Evolutionary conservation across 805 yeast species (phyloP), one percentile per base, ranked within the genome.

Genomic region (Candida methanosorbosa): DNA sequence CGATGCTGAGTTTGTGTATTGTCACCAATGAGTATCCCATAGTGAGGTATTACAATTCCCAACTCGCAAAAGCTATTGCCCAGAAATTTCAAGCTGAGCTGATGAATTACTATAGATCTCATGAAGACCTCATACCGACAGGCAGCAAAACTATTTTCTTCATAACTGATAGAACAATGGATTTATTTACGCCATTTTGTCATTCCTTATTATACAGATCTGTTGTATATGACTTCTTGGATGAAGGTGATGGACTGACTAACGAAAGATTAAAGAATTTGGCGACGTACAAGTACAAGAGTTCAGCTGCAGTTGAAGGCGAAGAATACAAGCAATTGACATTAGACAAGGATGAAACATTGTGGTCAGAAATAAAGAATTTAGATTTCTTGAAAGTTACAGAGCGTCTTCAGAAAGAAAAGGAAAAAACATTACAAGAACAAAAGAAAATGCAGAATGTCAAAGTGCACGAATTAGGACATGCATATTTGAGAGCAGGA

Each of bases 161-260:
- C 23, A 74, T 92, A 15, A 65, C 83, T 2, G 98, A 92, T 56
- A 68, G 99, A 41, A 70, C 94, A 2, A 53, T 87, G 52, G 98
- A 94, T 54, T 63, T 81, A 32, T 73, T 74, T 47, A 82, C 92
- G 6, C 95, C 97, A 0, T 54, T 92, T 31, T 58, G 88, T 36
- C 97, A 92, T 56, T 95, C 86, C 53, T 85, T 88, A 57, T 74
- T 81, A 18, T 92, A 88, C 57, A 94, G 90, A 58, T 88, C 97
- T 4, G 78, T 88, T 83, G 81, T 88, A 15, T 80, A 81, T 61
- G 98, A 90, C 55, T 58, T 81, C 19, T 18, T 29, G 5, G 25
- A 18, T 4, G 25, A 29, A 15, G 24, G 19, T 4, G 19, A 29
- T 15, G 32, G 32, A 13, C 68, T 70, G 2, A 61, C 60, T 21